Percentiles rank a stretch among this genome's conserved stretches.
These are phyloP conservation scores for Cocos nucifera DNA, from an alignment of 176 grass and related monocot genomes.

Conservation along the genomic window DNA sequence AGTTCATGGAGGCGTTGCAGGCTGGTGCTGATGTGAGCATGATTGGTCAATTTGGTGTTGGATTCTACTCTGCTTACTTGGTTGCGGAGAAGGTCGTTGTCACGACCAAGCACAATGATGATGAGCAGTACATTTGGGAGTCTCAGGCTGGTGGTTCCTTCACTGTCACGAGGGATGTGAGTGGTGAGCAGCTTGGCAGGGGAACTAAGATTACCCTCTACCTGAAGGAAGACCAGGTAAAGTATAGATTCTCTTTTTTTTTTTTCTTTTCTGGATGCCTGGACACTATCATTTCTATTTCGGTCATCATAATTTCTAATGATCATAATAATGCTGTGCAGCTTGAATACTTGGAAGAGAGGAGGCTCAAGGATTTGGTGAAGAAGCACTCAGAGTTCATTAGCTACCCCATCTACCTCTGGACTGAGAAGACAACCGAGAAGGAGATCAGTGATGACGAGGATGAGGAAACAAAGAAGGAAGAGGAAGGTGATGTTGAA, in stretches of 20 bases:
- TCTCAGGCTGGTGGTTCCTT: slow-evolving; percentile 33
- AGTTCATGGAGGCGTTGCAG: slow-evolving; percentile 35
- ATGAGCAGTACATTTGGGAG: slow-evolving; percentile 37
- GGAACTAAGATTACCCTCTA: slow-evolving; percentile 34
- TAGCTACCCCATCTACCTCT: slow-evolving; percentile 29
- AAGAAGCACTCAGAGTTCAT: slow-evolving; percentile 42
- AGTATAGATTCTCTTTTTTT: too few species aligned
- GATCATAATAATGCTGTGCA: not conserved
- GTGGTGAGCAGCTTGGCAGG: slow-evolving; percentile 24
- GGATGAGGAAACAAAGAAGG: slow-evolving; percentile 32
- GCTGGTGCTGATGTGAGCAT: slow-evolving; percentile 35
- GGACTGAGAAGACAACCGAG: slow-evolving; percentile 38
- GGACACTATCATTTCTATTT: too few species aligned
- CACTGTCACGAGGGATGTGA: slow-evolving; percentile 21
- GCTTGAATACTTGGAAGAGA: slow-evolving; percentile 32
- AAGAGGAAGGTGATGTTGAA: slow-evolving; percentile 40
- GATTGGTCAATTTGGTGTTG: slow-evolving; percentile 33
- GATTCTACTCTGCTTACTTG: slow-evolving; percentile 31
- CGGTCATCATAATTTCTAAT: too few species aligned
- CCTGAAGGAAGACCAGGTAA: slow-evolving; percentile 37
- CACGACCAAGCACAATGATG: slow-evolving; percentile 35
- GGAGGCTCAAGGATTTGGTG: slow-evolving; percentile 31
- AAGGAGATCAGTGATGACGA: slow-evolving; percentile 34
- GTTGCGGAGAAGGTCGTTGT: slow-evolving; percentile 31
- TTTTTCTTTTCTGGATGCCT: too few species aligned